phyloP scores from a whole-genome alignment of 495 filamentous ascomycete species.

The Lasiosphaeriaceae sp. region DNA sequence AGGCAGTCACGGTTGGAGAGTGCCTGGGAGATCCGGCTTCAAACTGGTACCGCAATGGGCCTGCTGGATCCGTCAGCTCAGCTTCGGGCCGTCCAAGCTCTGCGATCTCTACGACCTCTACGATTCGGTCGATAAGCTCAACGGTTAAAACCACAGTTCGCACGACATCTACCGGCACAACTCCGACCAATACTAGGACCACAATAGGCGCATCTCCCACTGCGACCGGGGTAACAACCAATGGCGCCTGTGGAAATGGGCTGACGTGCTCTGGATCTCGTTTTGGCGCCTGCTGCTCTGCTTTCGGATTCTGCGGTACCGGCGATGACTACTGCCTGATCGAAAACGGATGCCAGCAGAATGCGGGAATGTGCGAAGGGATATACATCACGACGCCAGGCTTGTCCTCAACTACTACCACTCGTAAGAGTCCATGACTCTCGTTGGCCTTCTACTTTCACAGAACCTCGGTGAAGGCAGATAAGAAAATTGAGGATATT shows the following conservation, averaged over 20 bases:
- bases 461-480: too few species aligned
- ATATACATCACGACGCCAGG: background rate
- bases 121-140: background rate
- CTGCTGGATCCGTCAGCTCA: conserved; percentile 9
- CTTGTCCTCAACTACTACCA: background rate
- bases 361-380: conserved; percentile 33
- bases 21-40: conserved; percentile 66
- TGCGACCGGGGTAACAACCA: conserved; percentile 12
- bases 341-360: conserved; percentile 34
- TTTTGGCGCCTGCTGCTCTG: conserved; percentile 41
- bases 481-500: background rate
- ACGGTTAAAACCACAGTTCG: background rate
- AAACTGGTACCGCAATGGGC: conserved; percentile 63
- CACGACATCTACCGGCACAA: background rate
- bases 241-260: conserved; percentile 41
- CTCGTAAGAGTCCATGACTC: conserved; percentile 3
- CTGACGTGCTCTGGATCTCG: conserved; percentile 38
- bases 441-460: too few species aligned
- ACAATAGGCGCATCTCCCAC: conserved; percentile 6
- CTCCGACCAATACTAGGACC: background rate
- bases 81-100: background rate
- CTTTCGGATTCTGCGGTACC: conserved; percentile 34
- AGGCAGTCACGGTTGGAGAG: conserved; percentile 66
- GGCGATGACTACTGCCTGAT: conserved; percentile 34
- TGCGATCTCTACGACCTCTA: background rate